Conservation (phyloP, 2,329 filamentous ascomycete genomes). For the Colletotrichum destructivum region DNA sequence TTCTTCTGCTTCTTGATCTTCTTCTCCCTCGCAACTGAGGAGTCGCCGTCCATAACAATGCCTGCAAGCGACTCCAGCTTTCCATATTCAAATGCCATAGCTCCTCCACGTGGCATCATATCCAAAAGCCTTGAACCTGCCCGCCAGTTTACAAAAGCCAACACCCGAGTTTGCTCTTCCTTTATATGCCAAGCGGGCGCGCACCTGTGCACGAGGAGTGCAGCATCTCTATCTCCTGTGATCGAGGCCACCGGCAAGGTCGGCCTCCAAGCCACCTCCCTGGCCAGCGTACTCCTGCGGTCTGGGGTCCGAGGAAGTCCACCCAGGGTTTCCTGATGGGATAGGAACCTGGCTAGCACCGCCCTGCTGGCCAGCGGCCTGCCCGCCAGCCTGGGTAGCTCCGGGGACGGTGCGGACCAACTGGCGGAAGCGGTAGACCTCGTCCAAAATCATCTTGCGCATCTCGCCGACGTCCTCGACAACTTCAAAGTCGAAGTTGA, state of each 20-base stretch:
- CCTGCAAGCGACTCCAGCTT: neutral
- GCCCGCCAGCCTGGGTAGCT: constrained; percentile 48
- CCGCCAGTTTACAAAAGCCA: constrained; percentile 13
- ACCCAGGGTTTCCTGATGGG: constrained; percentile 65
- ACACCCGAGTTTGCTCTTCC: constrained; percentile 27
- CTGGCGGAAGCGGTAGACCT: constrained; percentile 89
- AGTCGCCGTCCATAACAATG: constrained; percentile 19
- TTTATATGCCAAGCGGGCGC: neutral
- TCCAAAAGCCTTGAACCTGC: constrained; percentile 10
- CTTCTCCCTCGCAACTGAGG: neutral
- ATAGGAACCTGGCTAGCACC: constrained; percentile 66
- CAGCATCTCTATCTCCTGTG: constrained; percentile 48
- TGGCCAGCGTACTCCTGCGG: constrained; percentile 71
- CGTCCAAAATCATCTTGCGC: constrained; percentile 97
- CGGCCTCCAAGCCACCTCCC: constrained; percentile 69
- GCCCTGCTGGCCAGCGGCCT: constrained; percentile 52
- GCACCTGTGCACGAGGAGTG: neutral
- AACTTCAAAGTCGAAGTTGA: constrained; percentile 99
- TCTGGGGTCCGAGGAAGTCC: constrained; percentile 72
- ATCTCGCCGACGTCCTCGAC: constrained; percentile 95
- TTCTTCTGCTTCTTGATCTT: neutral
- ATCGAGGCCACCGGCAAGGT: constrained; percentile 73
- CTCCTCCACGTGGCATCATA: constrained; percentile 15
- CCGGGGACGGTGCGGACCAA: constrained; percentile 67
- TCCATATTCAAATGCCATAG: neutral